Evolutionary conservation across 305 asterid species (phyloP), one percentile per base, ranked within the genome.

Genomic region (Petunia hybrid): DNA sequence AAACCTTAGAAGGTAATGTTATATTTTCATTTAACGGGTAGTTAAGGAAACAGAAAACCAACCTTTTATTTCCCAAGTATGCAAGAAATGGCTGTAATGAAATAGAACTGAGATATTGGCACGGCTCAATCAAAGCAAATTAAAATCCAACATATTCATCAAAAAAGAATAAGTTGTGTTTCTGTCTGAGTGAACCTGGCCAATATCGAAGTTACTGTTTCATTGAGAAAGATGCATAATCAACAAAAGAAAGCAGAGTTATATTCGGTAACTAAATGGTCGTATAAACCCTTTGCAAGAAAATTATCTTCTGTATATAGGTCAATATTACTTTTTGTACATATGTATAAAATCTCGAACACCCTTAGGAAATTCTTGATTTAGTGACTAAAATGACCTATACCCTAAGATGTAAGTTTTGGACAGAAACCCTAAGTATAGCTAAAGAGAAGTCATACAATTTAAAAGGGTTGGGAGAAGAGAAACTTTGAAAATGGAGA

Each of bases 121-220:
- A 81, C 88, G 89, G 91, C 91, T 88, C 91, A 88, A 86, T 88
- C 89, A 84, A 76, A 84, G 8, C 81, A 75, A 76, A 78, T 39
- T 5, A 63, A 6, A 45, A 6, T 14, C 31, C 61, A 56, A 13
- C 61, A 56, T 13, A 63, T 22, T 22, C 31, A 35, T 66, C 74
- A 40, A 68, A 69, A 43, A 16, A 22, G 8, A 22, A 22, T 0
- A 22, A 40, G 55, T 62, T 65, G 2, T 61, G 10, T 40, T 4
- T 56, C 64, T 53, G 80, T 88, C 89, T 88, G 91, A 88, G 81
- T 88, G 91, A 88, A 76, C 91, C 88, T 79, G 87, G 87, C 86
- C 91, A 88, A 88, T 88, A 88, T 83, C 91, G 60, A 8, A 83
- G 87, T 84, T 81, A 63, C 84, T 80, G n/a, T 84, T 86, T 84